These are phyloP conservation scores for Cutaneotrichosporon cutaneum DNA, from an alignment of 1,284 basidiomycete genomes.

Conservation along the genomic window DNA sequence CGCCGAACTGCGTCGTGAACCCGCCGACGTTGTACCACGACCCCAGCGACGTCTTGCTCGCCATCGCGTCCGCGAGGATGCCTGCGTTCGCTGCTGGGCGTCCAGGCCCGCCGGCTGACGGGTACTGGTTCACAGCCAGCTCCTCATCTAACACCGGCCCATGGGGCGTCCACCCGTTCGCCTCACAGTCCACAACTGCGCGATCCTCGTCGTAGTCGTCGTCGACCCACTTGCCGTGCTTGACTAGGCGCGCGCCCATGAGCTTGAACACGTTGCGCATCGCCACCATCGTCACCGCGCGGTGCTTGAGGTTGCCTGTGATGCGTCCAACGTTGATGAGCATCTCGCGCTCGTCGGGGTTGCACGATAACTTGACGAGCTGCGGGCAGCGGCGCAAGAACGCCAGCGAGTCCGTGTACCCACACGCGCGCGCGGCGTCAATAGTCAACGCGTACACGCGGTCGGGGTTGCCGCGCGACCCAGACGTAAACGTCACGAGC, in stretches of 20 bases:
- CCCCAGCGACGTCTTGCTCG: constrained; percentile 44
- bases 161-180: constrained; percentile 69
- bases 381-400: constrained; percentile 90
- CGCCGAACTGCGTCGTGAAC: constrained; percentile 81
- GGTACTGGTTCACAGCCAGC: constrained; percentile 33
- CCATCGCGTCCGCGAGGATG: constrained; percentile 42
- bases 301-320: constrained; percentile 79
- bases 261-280: constrained; percentile 91
- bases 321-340: constrained; percentile 85
- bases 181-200: constrained; percentile 66
- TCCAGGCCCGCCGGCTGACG: constrained; percentile 34
- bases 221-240: constrained; percentile 80
- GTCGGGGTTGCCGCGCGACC: constrained; percentile 71
- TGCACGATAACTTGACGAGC: constrained; percentile 84
- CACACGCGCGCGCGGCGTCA: constrained; percentile 91
- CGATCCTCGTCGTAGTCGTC: constrained; percentile 96
- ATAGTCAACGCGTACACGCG: constrained; percentile 93
- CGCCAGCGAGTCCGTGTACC: constrained; percentile 93
- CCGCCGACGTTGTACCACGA: constrained; percentile 75
- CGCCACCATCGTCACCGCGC: constrained; percentile 90
- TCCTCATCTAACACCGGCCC: constrained; percentile 77
- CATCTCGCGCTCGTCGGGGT: constrained; percentile 83
- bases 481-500: constrained; percentile 78
- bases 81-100: constrained; percentile 29
- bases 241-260: constrained; percentile 85